These are phyloP conservation scores for Mayamaea pseudoterrestris DNA, from an alignment of 108 stramenopile species.

Conservation along the genomic window DNA sequence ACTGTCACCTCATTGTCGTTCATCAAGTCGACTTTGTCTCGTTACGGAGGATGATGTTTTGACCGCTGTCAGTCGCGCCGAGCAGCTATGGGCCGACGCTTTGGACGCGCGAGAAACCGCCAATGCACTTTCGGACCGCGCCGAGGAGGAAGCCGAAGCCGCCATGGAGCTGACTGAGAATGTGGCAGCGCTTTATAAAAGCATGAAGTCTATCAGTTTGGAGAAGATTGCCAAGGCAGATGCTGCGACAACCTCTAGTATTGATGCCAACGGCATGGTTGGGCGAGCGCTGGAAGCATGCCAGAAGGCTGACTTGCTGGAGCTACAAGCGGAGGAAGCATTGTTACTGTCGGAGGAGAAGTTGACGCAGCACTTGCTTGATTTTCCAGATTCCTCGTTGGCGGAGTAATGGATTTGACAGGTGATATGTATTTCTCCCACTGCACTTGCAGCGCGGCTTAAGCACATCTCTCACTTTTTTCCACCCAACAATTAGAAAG, in stretches of 20 bases:
- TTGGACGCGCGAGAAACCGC: slow-evolving; percentile 35
- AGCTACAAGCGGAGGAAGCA: slow-evolving; percentile 35
- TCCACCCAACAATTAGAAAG: too few species aligned
- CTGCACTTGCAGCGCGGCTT: too few species aligned
- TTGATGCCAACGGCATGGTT: slow-evolving; percentile 31
- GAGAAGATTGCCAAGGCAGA: slow-evolving; percentile 30
- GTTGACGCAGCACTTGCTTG: slow-evolving; percentile 41
- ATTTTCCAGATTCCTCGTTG: slow-evolving; percentile 36
- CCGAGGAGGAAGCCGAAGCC: slow-evolving; percentile 36
- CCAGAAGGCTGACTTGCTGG: slow-evolving; percentile 38
- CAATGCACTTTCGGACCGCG: slow-evolving; percentile 31
- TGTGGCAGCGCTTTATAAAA: slow-evolving; percentile 6
- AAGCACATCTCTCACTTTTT: too few species aligned
- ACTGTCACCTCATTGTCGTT: too few species aligned
- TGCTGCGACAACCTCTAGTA: slow-evolving; percentile 19
- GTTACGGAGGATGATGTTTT: slow-evolving; percentile 50
- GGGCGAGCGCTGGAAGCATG: slow-evolving; percentile 19
- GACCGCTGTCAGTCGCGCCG: slow-evolving; percentile 34
- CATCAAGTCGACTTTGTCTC: too few species aligned
- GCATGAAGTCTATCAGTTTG: slow-evolving; percentile 12
- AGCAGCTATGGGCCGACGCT: slow-evolving; percentile 37
- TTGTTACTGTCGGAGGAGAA: slow-evolving; percentile 23
- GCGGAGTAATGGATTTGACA: too few species aligned
- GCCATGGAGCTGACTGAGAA: slow-evolving; percentile 17
- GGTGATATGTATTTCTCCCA: too few species aligned